These are phyloP conservation scores for Barbatosphaeria neglecta DNA, from an alignment of 495 filamentous ascomycete genomes.

Conservation along the genomic window DNA sequence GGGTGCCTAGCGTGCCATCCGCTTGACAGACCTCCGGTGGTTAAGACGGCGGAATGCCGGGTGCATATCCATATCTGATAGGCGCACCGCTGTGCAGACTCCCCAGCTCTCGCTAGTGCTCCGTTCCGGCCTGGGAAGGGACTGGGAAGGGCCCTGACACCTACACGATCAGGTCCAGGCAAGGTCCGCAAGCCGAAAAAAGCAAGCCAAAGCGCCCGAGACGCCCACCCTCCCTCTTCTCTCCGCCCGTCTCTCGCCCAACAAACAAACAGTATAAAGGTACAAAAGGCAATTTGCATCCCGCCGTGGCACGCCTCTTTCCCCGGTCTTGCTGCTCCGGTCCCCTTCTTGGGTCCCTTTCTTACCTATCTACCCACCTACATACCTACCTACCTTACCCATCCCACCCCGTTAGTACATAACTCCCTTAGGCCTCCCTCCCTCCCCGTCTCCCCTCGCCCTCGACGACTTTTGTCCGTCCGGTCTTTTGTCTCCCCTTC, in stretches of 20 bases:
- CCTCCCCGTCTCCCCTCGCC: neutral
- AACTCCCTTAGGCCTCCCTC: neutral
- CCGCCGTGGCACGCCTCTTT: neutral
- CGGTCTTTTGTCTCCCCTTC: neutral
- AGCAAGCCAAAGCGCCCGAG: too few relatives aligned
- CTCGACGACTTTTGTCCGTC: too few relatives aligned
- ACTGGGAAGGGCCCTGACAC: too few relatives aligned
- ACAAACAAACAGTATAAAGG: neutral
- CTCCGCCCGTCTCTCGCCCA: neutral
- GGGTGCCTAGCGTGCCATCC: neutral
- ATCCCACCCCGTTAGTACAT: neutral
- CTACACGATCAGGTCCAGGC: too few relatives aligned
- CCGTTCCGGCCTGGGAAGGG: too few relatives aligned
- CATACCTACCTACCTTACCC: too few relatives aligned
- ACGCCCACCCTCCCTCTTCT: neutral
- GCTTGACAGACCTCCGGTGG: neutral
- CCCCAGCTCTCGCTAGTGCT: too few relatives aligned
- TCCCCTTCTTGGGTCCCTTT: neutral
- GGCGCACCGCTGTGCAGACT: too few relatives aligned
- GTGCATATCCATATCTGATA: neutral
- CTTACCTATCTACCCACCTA: neutral
- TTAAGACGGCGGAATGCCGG: neutral
- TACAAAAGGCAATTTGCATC: neutral
- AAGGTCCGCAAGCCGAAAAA: too few relatives aligned
- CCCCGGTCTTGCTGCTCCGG: neutral